Percentiles rank a stretch among this genome's conserved stretches.
phyloP scores from a whole-genome alignment of 176 grass and related monocot genomes.

The Musa troglodytarum region DNA sequence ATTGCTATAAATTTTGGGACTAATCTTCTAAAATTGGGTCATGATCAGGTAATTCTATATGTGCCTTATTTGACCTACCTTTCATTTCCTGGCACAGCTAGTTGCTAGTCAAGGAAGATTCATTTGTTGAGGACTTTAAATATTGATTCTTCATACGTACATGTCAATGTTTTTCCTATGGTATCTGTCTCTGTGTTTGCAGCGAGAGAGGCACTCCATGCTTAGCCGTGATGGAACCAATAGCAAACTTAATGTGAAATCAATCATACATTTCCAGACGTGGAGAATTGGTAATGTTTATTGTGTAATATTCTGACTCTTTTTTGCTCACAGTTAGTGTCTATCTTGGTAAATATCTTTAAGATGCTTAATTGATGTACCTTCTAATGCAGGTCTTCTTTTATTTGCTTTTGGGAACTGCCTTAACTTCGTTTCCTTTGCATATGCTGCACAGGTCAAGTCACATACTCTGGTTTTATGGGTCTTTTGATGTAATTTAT shows the following conservation, averaged over 20 bases:
- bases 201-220: slow-evolving; percentile 77
- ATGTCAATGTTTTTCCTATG: background rate
- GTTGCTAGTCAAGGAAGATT: background rate
- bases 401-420: slow-evolving; percentile 88
- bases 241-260: slow-evolving; percentile 62
- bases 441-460: slow-evolving; percentile 81
- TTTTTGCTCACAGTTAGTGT: background rate
- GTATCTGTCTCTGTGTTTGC: slow-evolving; percentile 25
- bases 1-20: slow-evolving; percentile 98
- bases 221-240: slow-evolving; percentile 49
- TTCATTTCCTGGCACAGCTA: background rate
- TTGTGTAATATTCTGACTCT: background rate
- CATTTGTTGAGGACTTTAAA: background rate
- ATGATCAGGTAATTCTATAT: slow-evolving; percentile 74
- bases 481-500: too few species aligned
- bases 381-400: slow-evolving; percentile 63
- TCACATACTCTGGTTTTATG: slow-evolving; percentile 8
- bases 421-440: slow-evolving; percentile 96
- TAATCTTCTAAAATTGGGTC: slow-evolving; percentile 96
- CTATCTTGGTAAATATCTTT: slow-evolving; percentile 7
- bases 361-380: slow-evolving; percentile 22
- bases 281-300: slow-evolving; percentile 75
- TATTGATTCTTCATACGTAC: background rate
- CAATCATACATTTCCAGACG: slow-evolving; percentile 91
- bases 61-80: background rate